These are phyloP conservation scores for Trichoderma sp. DNA, from an alignment of 2,329 filamentous ascomycete species.

Conservation along the genomic window DNA sequence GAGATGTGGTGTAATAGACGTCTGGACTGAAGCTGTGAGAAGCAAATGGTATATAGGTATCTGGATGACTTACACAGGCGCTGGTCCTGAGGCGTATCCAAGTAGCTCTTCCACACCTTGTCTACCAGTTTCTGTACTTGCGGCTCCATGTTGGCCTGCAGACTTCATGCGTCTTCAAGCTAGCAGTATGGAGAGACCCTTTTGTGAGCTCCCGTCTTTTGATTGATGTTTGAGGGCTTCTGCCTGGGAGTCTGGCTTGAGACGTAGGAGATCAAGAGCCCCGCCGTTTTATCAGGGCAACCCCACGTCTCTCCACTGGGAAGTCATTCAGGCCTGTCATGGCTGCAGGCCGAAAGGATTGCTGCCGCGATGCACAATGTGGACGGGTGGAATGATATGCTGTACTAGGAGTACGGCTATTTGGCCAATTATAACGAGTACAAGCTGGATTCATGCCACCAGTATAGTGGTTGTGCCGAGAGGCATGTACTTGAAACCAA, in stretches of 20 bases:
- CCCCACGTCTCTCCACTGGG: conserved; percentile 23
- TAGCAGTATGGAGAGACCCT: background rate
- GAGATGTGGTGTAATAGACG: background rate
- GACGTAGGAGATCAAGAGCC: conserved; percentile 10
- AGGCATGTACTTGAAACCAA: background rate
- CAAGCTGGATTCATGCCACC: background rate
- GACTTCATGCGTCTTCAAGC: background rate
- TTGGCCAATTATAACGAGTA: background rate
- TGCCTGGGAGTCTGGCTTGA: background rate
- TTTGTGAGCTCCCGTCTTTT: background rate
- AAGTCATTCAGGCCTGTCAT: background rate
- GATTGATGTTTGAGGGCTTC: background rate
- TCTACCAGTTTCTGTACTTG: conserved; percentile 70
- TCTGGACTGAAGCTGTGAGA: background rate
- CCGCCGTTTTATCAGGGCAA: conserved; percentile 2
- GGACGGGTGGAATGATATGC: background rate
- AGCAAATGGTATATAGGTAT: background rate
- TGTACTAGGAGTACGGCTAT: background rate
- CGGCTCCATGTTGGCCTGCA: conserved; percentile 63
- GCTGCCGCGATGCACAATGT: background rate
- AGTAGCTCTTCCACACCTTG: conserved; percentile 68
- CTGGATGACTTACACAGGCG: conserved; percentile 51
- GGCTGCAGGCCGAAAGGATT: background rate
- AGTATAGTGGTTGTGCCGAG: background rate
- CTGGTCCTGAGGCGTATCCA: conserved; percentile 49